A percentile compares a stretch with the other conserved stretches of the same genome.
Conservation (phyloP, 2,329 filamentous ascomycete genomes). For the Pyricularia sp. region DNA sequence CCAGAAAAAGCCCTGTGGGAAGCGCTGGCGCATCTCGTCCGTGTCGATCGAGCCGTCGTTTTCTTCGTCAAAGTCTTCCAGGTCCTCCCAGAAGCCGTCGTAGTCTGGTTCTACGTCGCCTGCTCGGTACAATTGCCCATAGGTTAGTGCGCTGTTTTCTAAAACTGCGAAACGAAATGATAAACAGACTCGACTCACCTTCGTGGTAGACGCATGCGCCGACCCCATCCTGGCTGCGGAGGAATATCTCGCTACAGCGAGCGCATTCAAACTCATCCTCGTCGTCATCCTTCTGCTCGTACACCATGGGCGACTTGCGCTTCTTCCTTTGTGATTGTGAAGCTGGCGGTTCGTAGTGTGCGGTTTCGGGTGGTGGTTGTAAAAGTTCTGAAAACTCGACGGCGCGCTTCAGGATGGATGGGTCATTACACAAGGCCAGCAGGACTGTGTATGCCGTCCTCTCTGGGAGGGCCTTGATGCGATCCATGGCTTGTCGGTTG, state of each 20-base stretch:
- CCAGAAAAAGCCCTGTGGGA: constrained; percentile 15
- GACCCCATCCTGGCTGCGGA: constrained; percentile 8
- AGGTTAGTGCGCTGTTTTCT: background rate
- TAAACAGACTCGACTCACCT: background rate
- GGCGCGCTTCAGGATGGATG: background rate
- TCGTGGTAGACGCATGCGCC: constrained; percentile 6
- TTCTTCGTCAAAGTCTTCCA: background rate
- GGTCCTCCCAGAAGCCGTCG: constrained; percentile 6
- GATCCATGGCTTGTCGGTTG: background rate
- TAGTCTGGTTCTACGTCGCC: constrained; percentile 12
- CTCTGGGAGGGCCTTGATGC: background rate
- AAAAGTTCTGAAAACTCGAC: background rate
- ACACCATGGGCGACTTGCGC: background rate
- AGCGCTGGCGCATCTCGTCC: constrained; percentile 4
- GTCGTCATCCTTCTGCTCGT: background rate
- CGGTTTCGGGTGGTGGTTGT: background rate
- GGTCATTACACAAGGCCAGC: constrained; percentile 1
- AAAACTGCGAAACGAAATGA: background rate
- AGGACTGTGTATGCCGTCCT: constrained; percentile 2
- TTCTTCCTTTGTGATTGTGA: background rate
- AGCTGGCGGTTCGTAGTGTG: background rate
- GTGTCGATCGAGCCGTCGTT: constrained; percentile 11
- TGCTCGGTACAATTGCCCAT: constrained; percentile 3
- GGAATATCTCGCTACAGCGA: constrained; percentile 5
- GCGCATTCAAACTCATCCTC: constrained; percentile 1